Evolutionary conservation across 306 rosid species (phyloP), one percentile per base, ranked within the genome.

Genomic region (Acacia acuminata): DNA sequence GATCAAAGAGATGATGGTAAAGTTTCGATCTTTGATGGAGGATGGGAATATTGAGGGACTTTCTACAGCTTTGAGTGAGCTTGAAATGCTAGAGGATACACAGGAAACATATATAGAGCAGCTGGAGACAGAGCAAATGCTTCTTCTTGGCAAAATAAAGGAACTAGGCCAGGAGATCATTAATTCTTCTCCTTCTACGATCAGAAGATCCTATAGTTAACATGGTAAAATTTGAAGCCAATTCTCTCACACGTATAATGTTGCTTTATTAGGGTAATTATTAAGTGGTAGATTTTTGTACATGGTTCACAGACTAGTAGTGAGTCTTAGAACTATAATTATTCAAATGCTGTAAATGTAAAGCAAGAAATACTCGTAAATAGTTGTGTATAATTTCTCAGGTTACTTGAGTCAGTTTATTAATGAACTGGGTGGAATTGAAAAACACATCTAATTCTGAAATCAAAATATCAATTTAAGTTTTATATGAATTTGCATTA

Each of bases 121-220:
- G 76, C 80, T 96, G 8, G 98, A 96, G 83, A 96, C 91, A 5
- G 99, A 94, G 81, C 99, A 94, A 78, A 83, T 68, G 87, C 97
- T 96, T 70, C 98, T 96, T 43, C 88, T 96, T 20, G 88, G 88
- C 89, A 96, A 94, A 88, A 82, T 94, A 75, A 91, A 84, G 88
- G 97, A 91, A 82, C 90, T 96, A 53, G 99, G 95, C 66, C 89
- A 84, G 64, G 98, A 96, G 88, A 89, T 94, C 36, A 72, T 90
- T 7, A 70, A 86, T 77, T 82, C 92, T 51, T 89, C 98, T 78
- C 92, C 94, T 82, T 75, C 92, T 47, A 4, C 77, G 0, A 88
- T 90, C 85, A 80, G 93, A 79, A 83, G 84, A 80, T 79, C 74
- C 53, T 89, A 85, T 12, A 77, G 77, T 48, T 48, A 48, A 10